Conservation (phyloP, 306 rosid genomes). For the Delonix regia region DNA sequence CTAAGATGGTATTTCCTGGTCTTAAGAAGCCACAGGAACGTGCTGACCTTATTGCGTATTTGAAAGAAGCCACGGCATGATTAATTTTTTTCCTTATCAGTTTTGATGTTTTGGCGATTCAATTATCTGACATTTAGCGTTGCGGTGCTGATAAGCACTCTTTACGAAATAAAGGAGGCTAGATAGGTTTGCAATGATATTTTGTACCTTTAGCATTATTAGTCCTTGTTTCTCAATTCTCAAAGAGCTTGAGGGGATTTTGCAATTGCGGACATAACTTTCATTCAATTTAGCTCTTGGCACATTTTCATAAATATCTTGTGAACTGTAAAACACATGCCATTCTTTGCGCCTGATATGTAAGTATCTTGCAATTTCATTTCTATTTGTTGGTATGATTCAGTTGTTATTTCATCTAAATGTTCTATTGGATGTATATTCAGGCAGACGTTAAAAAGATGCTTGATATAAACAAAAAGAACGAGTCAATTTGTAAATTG, state of each 20-base stretch:
- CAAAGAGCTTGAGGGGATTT: constrained; percentile 16
- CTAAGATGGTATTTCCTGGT: constrained; percentile 97
- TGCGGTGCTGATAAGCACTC: constrained; percentile 41
- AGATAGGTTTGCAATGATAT: constrained; percentile 52
- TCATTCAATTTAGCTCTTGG: constrained; percentile 39
- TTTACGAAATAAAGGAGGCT: constrained; percentile 57
- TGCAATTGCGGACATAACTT: constrained; percentile 45
- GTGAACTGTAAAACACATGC: constrained; percentile 10
- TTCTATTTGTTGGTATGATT: neutral
- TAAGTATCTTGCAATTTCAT: neutral
- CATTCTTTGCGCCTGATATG: neutral
- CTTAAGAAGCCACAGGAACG: constrained; percentile 95
- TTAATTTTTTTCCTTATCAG: constrained; percentile 8
- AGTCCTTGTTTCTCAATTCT: constrained; percentile 21
- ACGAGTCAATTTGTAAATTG: too few species aligned
- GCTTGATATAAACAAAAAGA: too few species aligned
- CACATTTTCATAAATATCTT: constrained; percentile 24
- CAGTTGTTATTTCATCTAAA: neutral
- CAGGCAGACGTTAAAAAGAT: too few species aligned
- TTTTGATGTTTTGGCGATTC: neutral
- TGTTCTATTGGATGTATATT: neutral
- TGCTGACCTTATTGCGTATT: constrained; percentile 83
- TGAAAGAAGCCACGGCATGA: constrained; percentile 75
- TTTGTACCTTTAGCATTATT: constrained; percentile 45
- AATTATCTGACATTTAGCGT: constrained; percentile 34